phyloP scores from a whole-genome alignment of 1,284 basidiomycete genomes.

The Anthracocystis setariae region DNA sequence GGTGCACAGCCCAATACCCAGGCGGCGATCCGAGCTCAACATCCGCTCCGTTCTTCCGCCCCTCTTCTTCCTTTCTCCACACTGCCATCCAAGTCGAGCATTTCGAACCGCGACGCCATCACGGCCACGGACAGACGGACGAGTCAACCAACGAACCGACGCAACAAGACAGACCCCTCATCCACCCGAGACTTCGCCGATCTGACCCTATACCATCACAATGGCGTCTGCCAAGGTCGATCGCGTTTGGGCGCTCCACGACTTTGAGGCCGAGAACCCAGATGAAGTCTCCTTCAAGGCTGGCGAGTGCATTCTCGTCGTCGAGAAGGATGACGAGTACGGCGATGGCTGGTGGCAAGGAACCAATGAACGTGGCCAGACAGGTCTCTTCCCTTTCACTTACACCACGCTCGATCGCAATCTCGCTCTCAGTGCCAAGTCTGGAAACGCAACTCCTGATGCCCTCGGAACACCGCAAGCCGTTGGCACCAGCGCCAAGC shows the following conservation, averaged over 20 bases:
- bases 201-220: constrained; percentile 9
- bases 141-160: neutral
- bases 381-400: constrained; percentile 88
- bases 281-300: constrained; percentile 89
- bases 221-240: constrained; percentile 50
- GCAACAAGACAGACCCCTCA: neutral
- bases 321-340: constrained; percentile 93
- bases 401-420: constrained; percentile 74
- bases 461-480: constrained; percentile 35
- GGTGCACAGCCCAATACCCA: too few relatives aligned
- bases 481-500: constrained; percentile 10
- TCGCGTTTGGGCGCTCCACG: constrained; percentile 75
- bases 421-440: constrained; percentile 47
- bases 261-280: constrained; percentile 88
- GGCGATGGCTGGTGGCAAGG: constrained; percentile 99
- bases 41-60: neutral
- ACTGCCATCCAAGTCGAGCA: neutral
- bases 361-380: constrained; percentile 80
- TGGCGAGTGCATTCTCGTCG: constrained; percentile 86
- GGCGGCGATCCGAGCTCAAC: neutral
- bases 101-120: neutral
- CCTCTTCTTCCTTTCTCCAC: neutral
- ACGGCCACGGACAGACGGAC: neutral
- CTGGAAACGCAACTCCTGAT: constrained; percentile 32
- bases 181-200: neutral